Evolutionary conservation across 202 grass and related monocot species (phyloP), one percentile per base, ranked within the genome.

Genomic region (Sporobolus alterniflorus): DNA sequence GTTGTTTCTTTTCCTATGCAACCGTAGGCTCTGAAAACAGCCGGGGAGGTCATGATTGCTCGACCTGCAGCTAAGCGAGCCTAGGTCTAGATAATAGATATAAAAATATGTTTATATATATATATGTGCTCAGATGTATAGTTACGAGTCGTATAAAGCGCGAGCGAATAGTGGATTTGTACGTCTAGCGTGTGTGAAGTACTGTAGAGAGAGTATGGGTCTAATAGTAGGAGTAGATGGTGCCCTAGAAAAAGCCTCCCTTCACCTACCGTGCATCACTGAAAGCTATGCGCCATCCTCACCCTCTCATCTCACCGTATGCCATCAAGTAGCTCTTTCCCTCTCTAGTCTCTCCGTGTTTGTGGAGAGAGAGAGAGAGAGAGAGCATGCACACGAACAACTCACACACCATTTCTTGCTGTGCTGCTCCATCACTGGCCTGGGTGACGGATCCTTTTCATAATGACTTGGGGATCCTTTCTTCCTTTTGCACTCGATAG

Each of bases 211-310:
- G 69, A 14, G 64, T 57, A 76, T 60, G 56, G 56, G 15, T 60
- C 11, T 60, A 26, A 40, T 54, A n/a, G n/a, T n/a, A n/a, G n/a
- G n/a, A 7, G 22, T 80, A 54, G 64, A 84, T 84, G 83, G 65
- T 84, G 51, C 91, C 74, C 89, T 88, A 91, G 83, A 94, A 90
- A 94, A 85, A 82, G 36, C 42, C 76, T 86, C 46, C 82, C 86
- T 91, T 80, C 94, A 97, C 91, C 91, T 92, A 94, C 91, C 87
- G 85, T 90, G 79, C 74, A 87, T 94, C 84, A 81, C 83, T 91
- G 94, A 97, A 97, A 97, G 91, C 88, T 86, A 94, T 97, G 91
- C 86, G 72, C 84, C 82, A 92, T 87, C 88, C 79, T 90, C 82
- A 55, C 76, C 61, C 20, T 7, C 5, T 7, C 36, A 39, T 39